phyloP scores from a whole-genome alignment of 495 filamentous ascomycete genomes.

The Xylaria intraflava region DNA sequence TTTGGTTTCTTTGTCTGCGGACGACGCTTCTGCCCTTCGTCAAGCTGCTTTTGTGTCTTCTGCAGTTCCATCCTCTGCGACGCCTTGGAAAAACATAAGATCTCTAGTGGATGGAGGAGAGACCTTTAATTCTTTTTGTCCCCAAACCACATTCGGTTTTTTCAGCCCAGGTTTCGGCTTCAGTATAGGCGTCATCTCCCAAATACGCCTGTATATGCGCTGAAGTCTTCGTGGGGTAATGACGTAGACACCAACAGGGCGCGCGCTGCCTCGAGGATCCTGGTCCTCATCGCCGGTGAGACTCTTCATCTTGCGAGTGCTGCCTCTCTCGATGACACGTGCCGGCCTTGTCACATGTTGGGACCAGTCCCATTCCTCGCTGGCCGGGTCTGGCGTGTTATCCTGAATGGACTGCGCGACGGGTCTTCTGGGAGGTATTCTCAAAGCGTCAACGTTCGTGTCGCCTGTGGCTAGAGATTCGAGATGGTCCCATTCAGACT shows the following conservation, averaged over 20 bases:
- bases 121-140: conserved; percentile 7
- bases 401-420: conserved; percentile 10
- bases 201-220: conserved; percentile 28
- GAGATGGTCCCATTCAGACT: conserved; percentile 57
- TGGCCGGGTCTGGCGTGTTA: not conserved
- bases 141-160: conserved; percentile 34
- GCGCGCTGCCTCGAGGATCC: conserved; percentile 26
- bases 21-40: not conserved
- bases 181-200: conserved; percentile 28
- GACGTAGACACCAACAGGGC: conserved; percentile 23
- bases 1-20: not conserved
- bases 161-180: conserved; percentile 16
- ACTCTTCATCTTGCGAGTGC: conserved; percentile 24
- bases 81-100: conserved; percentile 27
- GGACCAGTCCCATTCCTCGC: conserved; percentile 11
- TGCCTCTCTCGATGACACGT: conserved; percentile 17
- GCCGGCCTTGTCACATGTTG: conserved; percentile 19
- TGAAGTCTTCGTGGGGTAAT: conserved; percentile 16
- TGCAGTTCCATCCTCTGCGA: not conserved
- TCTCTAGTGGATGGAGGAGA: conserved; percentile 11
- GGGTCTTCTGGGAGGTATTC: conserved; percentile 23
- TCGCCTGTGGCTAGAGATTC: conserved; percentile 51
- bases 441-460: conserved; percentile 33
- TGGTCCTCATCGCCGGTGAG: conserved; percentile 32
- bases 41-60: not conserved